Evolutionary conservation across 2,329 filamentous ascomycete genomes (phyloP), one percentile per base, ranked within the genome.

Genomic region (Corinectria fuckeliana): DNA sequence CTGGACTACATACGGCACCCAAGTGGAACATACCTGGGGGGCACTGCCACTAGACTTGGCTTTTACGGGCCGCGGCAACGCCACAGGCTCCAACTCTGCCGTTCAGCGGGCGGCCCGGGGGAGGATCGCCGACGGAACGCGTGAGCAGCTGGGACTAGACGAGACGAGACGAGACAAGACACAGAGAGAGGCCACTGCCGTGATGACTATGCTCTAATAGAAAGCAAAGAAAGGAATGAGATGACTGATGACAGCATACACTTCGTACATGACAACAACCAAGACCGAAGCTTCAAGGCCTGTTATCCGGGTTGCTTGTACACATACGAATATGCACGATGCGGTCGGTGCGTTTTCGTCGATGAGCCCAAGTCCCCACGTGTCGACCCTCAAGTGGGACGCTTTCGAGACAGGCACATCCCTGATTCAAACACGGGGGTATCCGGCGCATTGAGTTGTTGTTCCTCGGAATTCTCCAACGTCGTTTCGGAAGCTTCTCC

Each of bases 341-440:
- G 16, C 42, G 14, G 39, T 34, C n/a, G n/a, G n/a, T n/a, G n/a
- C n/a, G n/a, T n/a, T n/a, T n/a, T n/a, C n/a, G n/a, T n/a, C n/a
- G n/a, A n/a, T n/a, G n/a, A n/a, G 36, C 38, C 38, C 49, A 47
- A 39, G 36, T 45, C 34, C 58, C 58, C 58, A 61, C 58, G 58
- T 61, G 58, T 61, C 58, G 45, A 41, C 36, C 34, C 50, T 50
- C 58, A 58, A 61, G 58, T 61, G 58, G 58, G 58, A 61, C 58
- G 50, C 36, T 32, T 13, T n/a, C 30, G 10, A 26, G 18, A 49
- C 34, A 11, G 38, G 45, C 30, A 26, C 41, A 60, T 57, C 52
- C 58, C 53, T 49, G 51, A 41, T 41, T 30, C 30, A 39, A 14
- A 51, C 51, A 50, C 47, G 55, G 39, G 38, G 42, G 13, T 25